phyloP scores from a whole-genome alignment of 2,329 filamentous ascomycete species.

The Penicillium aurantiogriseum region DNA sequence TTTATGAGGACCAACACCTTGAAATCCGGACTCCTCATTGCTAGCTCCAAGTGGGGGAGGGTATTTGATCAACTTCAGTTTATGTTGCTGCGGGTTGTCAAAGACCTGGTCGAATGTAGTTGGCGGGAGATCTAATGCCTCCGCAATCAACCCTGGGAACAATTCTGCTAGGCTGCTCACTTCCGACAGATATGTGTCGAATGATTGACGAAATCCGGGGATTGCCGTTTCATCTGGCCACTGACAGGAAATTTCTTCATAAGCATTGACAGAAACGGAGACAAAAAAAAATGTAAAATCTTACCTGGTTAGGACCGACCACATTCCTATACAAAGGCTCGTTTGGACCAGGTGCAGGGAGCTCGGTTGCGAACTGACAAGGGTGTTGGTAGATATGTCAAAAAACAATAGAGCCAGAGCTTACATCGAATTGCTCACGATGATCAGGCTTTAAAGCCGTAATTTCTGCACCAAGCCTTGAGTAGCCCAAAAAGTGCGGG shows the following conservation, averaged over 20 bases:
- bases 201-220: slow-evolving; percentile 32
- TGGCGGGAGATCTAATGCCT: slow-evolving; percentile 32
- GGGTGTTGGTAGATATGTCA: slow-evolving; percentile 28
- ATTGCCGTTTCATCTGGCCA: slow-evolving; percentile 36
- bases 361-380: slow-evolving; percentile 36
- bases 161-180: slow-evolving; percentile 25
- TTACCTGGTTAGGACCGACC: slow-evolving; percentile 37
- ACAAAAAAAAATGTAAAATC: not conserved
- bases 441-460: slow-evolving; percentile 35
- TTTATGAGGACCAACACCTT: slow-evolving; percentile 49
- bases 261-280: not conserved
- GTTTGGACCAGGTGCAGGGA: slow-evolving; percentile 34
- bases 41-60: slow-evolving; percentile 33
- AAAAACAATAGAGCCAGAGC: slow-evolving; percentile 12
- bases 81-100: slow-evolving; percentile 36
- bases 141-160: slow-evolving; percentile 34
- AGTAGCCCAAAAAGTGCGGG: slow-evolving; percentile 40
- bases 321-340: slow-evolving; percentile 39
- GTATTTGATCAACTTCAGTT: slow-evolving; percentile 46
- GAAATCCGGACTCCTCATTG: slow-evolving; percentile 31
- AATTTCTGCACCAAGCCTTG: slow-evolving; percentile 35
- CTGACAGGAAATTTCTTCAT: slow-evolving; percentile 11
- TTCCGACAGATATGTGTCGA: slow-evolving; percentile 33
- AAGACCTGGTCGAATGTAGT: slow-evolving; percentile 35
- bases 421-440: slow-evolving; percentile 40